Base-by-base conservation (phyloP, 164 flowering plant genomes). In the Protea cynaroides region DNA sequence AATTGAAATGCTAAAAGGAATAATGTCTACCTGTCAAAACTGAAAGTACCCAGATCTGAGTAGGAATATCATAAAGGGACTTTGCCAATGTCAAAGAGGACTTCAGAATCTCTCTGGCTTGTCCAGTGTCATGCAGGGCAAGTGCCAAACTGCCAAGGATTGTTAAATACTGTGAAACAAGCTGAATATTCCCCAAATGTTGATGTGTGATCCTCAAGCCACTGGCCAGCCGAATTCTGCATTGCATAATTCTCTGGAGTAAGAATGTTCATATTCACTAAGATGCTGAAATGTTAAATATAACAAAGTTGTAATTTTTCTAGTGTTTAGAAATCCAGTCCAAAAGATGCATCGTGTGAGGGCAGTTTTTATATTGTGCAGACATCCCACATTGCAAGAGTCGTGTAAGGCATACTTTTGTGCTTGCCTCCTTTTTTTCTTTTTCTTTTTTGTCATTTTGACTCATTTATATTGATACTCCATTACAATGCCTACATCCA, bases 11-110 rank as follows among this genome's bases (percentile, higher is more conserved):
- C 1, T 40, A 40, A 19, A 2, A 10, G 43, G 56, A 21, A 0
- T 40, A 18, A 49, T 61, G 38, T 36, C 37, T 79, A 87, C 98
- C 89, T 60, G 98, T 83, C 59, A 93, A 68, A 71, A 84, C 80
- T 19, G 98, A 83, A 4, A 93, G 83, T 61, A 90, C 92, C 98
- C 97, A 93, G 44, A 83, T 85, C 81, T 90, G 98, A 51, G 96
- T 88, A 29, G 98, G 98, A 38, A 90, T 64, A 73, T 90, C 98
- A 78, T 73, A 78, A 23, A 93, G 97, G 64, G 92, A 90, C 84
- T 90, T 93, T 44, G 98, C 92, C 74, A 93, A 68, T 54, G 98
- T 90, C 62, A 90, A 80, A 56, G 98, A 77, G 34, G 98, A 93
- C 75, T 82, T 87, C 69, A 93, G 72, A 69, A 90, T 93, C 75